Evolutionary conservation across 2,329 filamentous ascomycete species (phyloP), one percentile per base, ranked within the genome.

Genomic region (Ilyonectria mors-panacis): DNA sequence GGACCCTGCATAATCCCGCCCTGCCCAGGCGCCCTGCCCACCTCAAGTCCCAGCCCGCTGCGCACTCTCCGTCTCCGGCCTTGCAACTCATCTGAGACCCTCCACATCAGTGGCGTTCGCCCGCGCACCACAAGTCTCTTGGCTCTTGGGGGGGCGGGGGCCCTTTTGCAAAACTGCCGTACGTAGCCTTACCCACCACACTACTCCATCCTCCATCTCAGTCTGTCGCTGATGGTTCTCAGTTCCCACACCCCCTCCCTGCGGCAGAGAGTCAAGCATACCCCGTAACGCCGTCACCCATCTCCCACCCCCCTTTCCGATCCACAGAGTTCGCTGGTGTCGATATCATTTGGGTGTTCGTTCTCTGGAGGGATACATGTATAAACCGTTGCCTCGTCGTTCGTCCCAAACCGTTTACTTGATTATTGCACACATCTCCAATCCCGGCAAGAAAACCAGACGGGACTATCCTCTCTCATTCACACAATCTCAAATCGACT

Each of bases 1-100:
- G 71, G 76, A 71, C 76, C 76, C 76, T 78, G 76, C 76, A 78
- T 78, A 75, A 74, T 75, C 70, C 69, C 71, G 73, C 67, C 69
- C 65, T 72, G 71, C 63, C 65, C 70, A 69, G 64, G 65, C 66
- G 70, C 65, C 67, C 67, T 65, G 70, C 63, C 67, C 67, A 73
- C 70, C 71, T 70, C 70, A 72, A 70, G 68, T 75, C 71, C 59
- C 69, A 73, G 72, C 67, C 69, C 66, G 63, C 67, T 74, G 72
- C 72, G 69, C 74, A 70, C 50, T 35, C n/a, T 39, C 44, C 55
- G 63, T 57, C 42, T 55, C 37, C 50, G 48, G 63, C 71, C 68
- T 73, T 67, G 71, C 64, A 71, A 68, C 66, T 73, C 74, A 74
- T 76, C 70, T 75, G 67, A 74, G 73, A 74, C 74, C 73, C 75